Percentiles rank a stretch among this genome's conserved stretches.
Conservation (phyloP, 495 filamentous ascomycete genomes). For the Talaromyces borbonicus region DNA sequence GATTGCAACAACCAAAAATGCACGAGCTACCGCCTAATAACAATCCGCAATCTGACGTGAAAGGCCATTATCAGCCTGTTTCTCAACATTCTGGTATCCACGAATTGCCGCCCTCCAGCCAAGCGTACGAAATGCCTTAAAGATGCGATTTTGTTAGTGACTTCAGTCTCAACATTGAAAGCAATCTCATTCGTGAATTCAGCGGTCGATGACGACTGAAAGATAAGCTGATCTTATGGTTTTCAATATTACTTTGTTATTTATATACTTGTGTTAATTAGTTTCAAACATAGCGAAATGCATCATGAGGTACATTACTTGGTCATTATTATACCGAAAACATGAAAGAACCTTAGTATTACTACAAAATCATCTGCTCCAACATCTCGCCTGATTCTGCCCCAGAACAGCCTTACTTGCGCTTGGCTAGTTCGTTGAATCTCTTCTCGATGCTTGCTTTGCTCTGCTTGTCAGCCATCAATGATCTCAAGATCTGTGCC, state of each 20-base stretch:
- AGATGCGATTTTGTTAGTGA: neutral
- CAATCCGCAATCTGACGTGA: constrained; percentile 1
- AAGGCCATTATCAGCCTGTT: neutral
- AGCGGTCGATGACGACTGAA: neutral
- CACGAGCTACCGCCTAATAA: neutral
- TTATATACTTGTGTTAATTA: too few species aligned
- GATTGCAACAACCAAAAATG: neutral
- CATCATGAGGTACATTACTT: too few species aligned
- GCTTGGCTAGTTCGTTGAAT: neutral
- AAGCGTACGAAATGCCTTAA: neutral
- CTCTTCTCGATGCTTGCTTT: neutral
- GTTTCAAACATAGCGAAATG: too few species aligned
- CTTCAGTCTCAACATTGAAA: neutral
- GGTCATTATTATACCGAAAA: too few species aligned
- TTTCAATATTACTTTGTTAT: too few species aligned
- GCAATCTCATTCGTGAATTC: neutral
- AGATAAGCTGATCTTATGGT: too few species aligned
- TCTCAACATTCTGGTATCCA: neutral
- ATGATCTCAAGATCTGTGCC: neutral
- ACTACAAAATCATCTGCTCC: too few species aligned
- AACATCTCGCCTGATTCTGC: too few species aligned
- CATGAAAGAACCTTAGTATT: too few species aligned
- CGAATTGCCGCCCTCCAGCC: neutral
- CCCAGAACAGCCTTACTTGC: too few species aligned
- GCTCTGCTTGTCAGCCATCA: neutral